Evolutionary conservation across 1,139 yeast species (phyloP).

Genomic region (Hemisphaericaspora xylanilytica): DNA sequence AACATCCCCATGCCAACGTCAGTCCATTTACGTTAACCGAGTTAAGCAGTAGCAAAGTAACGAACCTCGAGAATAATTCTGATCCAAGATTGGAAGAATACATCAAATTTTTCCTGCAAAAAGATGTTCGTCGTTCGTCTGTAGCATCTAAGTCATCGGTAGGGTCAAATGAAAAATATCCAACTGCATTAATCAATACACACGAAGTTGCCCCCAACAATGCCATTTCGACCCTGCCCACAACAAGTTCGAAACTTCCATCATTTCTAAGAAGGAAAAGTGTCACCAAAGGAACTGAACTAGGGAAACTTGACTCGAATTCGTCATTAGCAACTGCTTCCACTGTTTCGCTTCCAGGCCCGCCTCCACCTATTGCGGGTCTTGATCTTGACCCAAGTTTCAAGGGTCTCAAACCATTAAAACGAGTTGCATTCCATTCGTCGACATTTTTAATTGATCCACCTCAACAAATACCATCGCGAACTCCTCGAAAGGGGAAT

Average conservation of each 20-base stretch:
- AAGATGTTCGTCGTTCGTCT: conserved; percentile 23
- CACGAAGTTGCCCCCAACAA: conserved; percentile 14
- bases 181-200: conserved; percentile 43
- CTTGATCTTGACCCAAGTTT: conserved; percentile 23
- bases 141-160: conserved; percentile 16
- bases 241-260: conserved; percentile 19
- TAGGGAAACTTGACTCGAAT: conserved; percentile 13
- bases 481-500: conserved; percentile 66
- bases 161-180: conserved; percentile 22
- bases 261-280: conserved; percentile 29
- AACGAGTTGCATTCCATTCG: conserved; percentile 70
- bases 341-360: conserved; percentile 9
- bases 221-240: conserved; percentile 8
- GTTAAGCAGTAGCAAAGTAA: conserved; percentile 1
- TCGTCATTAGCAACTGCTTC: conserved; percentile 8
- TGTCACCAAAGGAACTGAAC: conserved; percentile 14
- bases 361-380: conserved; percentile 10
- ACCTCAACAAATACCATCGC: conserved; percentile 67
- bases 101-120: conserved; percentile 48
- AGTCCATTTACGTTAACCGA: conserved; percentile 3
- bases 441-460: conserved; percentile 72
- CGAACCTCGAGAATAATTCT: conserved; percentile 10
- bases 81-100: conserved; percentile 63
- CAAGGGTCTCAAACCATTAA: conserved; percentile 42
- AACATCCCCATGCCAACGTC: not conserved